phyloP scores from a whole-genome alignment of 805 yeast genomes.

The Candida awuae region DNA sequence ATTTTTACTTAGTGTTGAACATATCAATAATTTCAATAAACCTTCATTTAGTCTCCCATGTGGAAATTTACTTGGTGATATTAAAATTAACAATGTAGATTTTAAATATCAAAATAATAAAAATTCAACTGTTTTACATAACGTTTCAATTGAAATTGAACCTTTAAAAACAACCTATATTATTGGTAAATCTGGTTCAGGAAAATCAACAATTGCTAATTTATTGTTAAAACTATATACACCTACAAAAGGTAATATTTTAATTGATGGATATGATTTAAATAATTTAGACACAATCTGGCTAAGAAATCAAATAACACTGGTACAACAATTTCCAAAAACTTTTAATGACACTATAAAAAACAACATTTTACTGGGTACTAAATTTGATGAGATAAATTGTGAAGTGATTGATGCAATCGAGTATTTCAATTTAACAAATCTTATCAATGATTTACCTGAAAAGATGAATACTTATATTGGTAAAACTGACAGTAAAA shows the following conservation, averaged over 20 bases:
- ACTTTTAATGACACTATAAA: conserved; percentile 56
- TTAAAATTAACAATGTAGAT: conserved; percentile 46
- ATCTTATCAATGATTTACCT: conserved; percentile 41
- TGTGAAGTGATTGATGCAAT: conserved; percentile 36
- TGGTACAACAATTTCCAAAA: conserved; percentile 65
- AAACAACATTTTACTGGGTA: conserved; percentile 45
- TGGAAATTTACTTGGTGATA: conserved; percentile 35
- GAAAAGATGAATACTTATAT: conserved; percentile 48
- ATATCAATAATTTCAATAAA: background rate
- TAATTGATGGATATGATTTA: conserved; percentile 47
- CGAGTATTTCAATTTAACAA: conserved; percentile 43
- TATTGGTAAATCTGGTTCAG: conserved; percentile 87
- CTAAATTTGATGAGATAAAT: conserved; percentile 16
- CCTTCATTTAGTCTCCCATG: conserved; percentile 19
- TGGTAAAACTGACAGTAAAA: conserved; percentile 15
- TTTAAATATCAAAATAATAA: conserved; percentile 43
- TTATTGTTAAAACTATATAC: conserved; percentile 55
- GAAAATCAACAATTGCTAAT: conserved; percentile 75
- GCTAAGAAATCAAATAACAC: conserved; percentile 55
- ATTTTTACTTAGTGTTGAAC: conserved; percentile 26
- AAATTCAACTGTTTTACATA: conserved; percentile 33
- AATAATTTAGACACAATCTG: conserved; percentile 36
- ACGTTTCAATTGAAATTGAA: conserved; percentile 39
- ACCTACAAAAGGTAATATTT: conserved; percentile 47
- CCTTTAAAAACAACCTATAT: conserved; percentile 48